A percentile compares a stretch with the other conserved stretches of the same genome.
Conservation (phyloP, 306 rosid species). For the Lupinus albus region DNA sequence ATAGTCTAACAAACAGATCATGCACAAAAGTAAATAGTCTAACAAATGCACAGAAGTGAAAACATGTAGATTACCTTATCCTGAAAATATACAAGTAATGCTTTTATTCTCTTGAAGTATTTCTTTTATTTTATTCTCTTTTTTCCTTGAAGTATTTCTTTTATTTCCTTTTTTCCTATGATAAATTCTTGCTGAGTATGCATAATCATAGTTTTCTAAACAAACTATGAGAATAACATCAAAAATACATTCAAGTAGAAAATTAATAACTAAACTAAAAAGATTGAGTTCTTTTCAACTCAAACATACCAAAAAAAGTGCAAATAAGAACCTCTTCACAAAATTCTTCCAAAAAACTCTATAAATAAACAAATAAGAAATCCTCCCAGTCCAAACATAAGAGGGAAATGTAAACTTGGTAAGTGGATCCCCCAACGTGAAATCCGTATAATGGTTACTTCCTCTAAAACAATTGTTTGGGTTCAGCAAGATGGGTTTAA, state of each 20-base stretch:
- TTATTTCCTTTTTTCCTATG: neutral
- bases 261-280: conserved; percentile 5
- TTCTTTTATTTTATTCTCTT: neutral
- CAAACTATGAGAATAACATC: neutral
- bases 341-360: neutral
- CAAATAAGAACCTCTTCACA: neutral
- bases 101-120: neutral
- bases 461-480: neutral
- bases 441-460: neutral
- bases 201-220: neutral
- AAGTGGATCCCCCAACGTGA: neutral
- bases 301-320: neutral
- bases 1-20: neutral
- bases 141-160: neutral
- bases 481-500: neutral
- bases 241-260: neutral
- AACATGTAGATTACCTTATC: neutral
- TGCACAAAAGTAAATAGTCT: neutral
- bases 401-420: neutral
- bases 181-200: neutral
- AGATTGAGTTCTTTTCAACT: neutral
- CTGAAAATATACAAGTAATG: neutral
- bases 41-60: neutral
- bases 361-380: no score
- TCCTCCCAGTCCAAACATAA: neutral